phyloP scores from a whole-genome alignment of 495 filamentous ascomycete genomes.

The Neurospora sp. region DNA sequence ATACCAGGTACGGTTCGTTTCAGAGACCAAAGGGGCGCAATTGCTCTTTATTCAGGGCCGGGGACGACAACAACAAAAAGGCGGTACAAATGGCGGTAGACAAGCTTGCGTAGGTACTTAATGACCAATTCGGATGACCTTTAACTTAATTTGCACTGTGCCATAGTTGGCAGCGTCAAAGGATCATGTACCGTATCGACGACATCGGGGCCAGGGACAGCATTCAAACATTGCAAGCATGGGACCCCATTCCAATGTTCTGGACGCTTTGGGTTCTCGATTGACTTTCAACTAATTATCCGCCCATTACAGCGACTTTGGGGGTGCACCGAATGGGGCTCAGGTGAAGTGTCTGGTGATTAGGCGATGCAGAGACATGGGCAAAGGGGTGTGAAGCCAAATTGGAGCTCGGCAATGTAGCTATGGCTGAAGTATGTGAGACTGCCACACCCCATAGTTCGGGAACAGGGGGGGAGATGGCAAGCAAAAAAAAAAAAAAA shows the following conservation, averaged over 20 bases:
- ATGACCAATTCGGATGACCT: neutral
- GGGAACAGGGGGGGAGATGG: neutral
- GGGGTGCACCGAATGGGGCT: neutral
- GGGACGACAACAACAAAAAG: neutral
- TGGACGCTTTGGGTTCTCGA: neutral
- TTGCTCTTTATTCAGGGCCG: neutral
- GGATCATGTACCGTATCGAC: neutral
- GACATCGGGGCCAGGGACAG: neutral
- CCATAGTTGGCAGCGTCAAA: neutral
- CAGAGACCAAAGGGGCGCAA: neutral
- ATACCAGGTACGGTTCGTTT: neutral
- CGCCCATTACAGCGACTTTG: neutral
- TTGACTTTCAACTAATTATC: neutral
- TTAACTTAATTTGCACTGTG: neutral
- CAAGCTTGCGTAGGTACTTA: neutral
- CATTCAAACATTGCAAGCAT: neutral
- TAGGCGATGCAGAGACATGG: slow-evolving; percentile 1
- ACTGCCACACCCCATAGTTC: neutral
- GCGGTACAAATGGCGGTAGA: neutral
- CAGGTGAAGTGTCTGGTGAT: slow-evolving; percentile 1
- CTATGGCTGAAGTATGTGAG: neutral
- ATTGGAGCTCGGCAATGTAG: neutral
- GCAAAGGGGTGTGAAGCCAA: slow-evolving; percentile 1
- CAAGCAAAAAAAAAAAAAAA: neutral
- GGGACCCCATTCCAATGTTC: neutral